Conservation (phyloP, 1,284 basidiomycete species). For the Stereum hirsutum region DNA sequence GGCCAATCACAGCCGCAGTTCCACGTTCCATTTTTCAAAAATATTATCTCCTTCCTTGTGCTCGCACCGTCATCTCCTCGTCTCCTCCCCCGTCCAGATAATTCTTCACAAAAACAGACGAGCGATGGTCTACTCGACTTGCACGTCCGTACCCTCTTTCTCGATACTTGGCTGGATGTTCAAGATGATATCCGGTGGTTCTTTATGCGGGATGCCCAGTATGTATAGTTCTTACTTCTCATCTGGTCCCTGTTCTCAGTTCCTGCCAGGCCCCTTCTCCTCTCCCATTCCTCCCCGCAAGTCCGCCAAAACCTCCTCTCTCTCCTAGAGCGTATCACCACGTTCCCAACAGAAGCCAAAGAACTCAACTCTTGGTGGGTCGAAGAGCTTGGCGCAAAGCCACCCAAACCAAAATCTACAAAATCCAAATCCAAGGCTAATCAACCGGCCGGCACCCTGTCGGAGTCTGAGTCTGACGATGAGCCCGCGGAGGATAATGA, state of each 20-base stretch:
- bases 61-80: constrained; percentile 49
- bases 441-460: constrained; percentile 24
- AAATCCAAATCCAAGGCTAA: constrained; percentile 26
- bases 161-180: constrained; percentile 66
- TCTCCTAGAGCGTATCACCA: constrained; percentile 70
- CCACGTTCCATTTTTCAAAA: constrained; percentile 60
- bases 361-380: constrained; percentile 90
- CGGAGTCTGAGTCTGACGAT: constrained; percentile 28
- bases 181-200: constrained; percentile 92
- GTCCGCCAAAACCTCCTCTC: constrained; percentile 60
- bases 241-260: constrained; percentile 1
- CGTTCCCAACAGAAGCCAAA: constrained; percentile 68
- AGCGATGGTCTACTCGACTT: constrained; percentile 30
- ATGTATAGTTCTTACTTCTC: constrained; percentile 18
- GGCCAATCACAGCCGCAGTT: constrained; percentile 57
- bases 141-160: constrained; percentile 58
- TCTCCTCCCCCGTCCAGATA: too few relatives aligned
- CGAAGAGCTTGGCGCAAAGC: constrained; percentile 55
- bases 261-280: constrained; percentile 13
- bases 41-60: constrained; percentile 52
- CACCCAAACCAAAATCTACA: constrained; percentile 43
- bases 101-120: too few relatives aligned
- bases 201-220: constrained; percentile 83
- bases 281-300: constrained; percentile 23
- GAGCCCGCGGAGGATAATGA: constrained; percentile 24